phyloP scores from a whole-genome alignment of 768 basidiomycete species.

The Pleurotus pulmonarius region DNA sequence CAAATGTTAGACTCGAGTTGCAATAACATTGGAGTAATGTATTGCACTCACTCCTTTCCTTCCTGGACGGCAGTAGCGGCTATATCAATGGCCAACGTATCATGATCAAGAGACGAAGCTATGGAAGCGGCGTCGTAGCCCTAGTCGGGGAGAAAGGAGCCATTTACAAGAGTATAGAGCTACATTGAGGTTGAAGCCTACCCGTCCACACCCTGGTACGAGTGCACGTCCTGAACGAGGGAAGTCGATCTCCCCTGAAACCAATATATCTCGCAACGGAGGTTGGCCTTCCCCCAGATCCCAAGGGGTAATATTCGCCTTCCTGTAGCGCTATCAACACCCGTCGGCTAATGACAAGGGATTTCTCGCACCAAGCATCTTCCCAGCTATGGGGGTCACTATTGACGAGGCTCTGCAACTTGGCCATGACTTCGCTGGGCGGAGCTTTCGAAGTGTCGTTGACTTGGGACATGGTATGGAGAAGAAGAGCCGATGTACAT shows the following conservation, averaged over 20 bases:
- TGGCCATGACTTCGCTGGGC: not conserved
- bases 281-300: constrained; percentile 54
- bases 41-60: constrained; percentile 35
- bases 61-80: constrained; percentile 48
- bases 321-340: constrained; percentile 25
- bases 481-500: not conserved
- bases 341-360: not conserved
- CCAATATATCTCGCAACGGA: constrained; percentile 48
- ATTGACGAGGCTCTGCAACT: constrained; percentile 1
- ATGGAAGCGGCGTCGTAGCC: constrained; percentile 61
- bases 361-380: not conserved
- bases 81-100: constrained; percentile 53
- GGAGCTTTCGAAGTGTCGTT: not conserved
- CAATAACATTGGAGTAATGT: not conserved
- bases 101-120: constrained; percentile 42
- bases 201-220: constrained; percentile 56
- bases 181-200: constrained; percentile 13
- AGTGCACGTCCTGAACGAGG: constrained; percentile 42
- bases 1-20: constrained; percentile 7
- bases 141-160: constrained; percentile 24
- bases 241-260: constrained; percentile 38
- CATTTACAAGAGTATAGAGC: not conserved
- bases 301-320: constrained; percentile 57
- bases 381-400: constrained; percentile 7
- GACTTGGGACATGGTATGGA: not conserved